Base-by-base conservation (phyloP, 306 rosid genomes). In the Lotus japonicus region DNA sequence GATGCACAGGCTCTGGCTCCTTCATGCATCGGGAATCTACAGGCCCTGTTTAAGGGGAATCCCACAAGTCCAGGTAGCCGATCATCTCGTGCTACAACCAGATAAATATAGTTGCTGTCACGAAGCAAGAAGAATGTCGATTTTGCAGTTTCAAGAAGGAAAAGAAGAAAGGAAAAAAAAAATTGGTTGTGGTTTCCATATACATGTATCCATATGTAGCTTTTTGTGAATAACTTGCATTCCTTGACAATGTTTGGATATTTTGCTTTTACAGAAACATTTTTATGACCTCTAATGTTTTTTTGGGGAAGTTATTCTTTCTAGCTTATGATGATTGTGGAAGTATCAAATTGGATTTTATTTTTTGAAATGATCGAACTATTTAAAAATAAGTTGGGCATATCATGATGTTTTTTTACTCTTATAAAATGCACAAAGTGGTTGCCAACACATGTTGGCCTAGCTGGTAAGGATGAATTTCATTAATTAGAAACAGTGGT, bases 21-120 rank as follows among this genome's bases (percentile, higher is more conserved):
- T 33, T 19, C 46, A 15, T 83, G 87, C 66, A 28, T 83, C 38
- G 42, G 7, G 67, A 65, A 55, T 35, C 66, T 83, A 49, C 55
- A 75, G 48, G 11, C 70, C 42, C 2, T 73, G 11, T 76, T 80
- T 49, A 74, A 21, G 57, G 60, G 76, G 21, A 11, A 77, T 58
- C 73, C 67, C 17, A 76, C 84, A 14, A 79, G 39, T 68, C 87
- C 84, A 11, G 31, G 72, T 49, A 73, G 75, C 70, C 67, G 63
- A 49, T 77, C 84, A 42, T 70, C 87, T 68, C 76, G 67, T 26
- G 49, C 56, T 9, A 53, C 72, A 2, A 15, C 54, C 68, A 38
- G 78, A 80, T 83, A 66, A 76, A 26, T 13, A 36, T 13, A 36
- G 42, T 19, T 62, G 66, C 61, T 15, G 38, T 10, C 3, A 11